phyloP scores from a whole-genome alignment of 116 monocot species.

The Cymodocea nodosa region DNA sequence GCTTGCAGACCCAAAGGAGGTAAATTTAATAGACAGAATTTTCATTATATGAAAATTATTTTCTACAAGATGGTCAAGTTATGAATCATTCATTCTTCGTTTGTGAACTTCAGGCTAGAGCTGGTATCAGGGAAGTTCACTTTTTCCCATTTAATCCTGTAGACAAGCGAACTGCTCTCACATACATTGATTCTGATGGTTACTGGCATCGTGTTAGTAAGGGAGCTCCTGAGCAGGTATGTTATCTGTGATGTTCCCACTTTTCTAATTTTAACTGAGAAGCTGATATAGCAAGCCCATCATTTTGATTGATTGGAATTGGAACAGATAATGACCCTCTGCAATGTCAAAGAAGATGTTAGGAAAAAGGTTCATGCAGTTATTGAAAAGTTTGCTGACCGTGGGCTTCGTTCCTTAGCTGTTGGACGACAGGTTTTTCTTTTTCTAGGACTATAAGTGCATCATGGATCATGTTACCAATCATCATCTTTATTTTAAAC shows the following conservation, averaged over 20 bases:
- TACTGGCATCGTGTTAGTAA: slow-evolving; percentile 88
- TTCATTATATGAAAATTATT: neutral
- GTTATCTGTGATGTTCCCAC: neutral
- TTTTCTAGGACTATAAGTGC: neutral
- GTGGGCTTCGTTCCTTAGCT: slow-evolving; percentile 83
- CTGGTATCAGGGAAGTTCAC: slow-evolving; percentile 84
- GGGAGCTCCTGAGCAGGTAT: slow-evolving; percentile 88
- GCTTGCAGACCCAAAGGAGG: slow-evolving; percentile 99
- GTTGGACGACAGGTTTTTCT: slow-evolving; percentile 61
- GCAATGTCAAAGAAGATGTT: slow-evolving; percentile 77
- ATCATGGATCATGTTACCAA: neutral
- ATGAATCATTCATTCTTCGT: neutral
- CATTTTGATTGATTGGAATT: neutral
- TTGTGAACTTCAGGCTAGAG: slow-evolving; percentile 44
- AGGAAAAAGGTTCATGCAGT: slow-evolving; percentile 57
- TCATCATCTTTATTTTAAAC: neutral
- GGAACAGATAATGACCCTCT: slow-evolving; percentile 52
- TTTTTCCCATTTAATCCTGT: slow-evolving; percentile 92
- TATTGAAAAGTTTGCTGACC: slow-evolving; percentile 91
- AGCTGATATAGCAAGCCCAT: neutral
- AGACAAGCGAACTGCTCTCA: slow-evolving; percentile 90
- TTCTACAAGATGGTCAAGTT: neutral
- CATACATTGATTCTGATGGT: slow-evolving; percentile 61
- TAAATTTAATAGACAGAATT: slow-evolving; percentile 12
- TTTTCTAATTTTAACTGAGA: neutral